Evolutionary conservation across 1,284 basidiomycete genomes (phyloP), one percentile per base, ranked within the genome.

Genomic region (Rhodotorula sp.): DNA sequence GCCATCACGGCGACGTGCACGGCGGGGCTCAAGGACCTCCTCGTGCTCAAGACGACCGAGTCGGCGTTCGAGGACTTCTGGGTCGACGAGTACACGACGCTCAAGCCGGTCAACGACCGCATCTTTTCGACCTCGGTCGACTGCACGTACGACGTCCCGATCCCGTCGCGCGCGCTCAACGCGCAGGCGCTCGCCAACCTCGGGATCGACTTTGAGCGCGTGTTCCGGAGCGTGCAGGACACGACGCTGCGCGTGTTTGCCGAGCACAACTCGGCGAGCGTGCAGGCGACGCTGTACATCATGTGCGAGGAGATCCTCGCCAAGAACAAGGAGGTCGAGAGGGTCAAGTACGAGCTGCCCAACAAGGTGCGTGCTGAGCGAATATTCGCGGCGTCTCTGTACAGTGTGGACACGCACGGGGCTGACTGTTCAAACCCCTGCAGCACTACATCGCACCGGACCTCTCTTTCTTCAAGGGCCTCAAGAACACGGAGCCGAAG

Each of bases 41-140:
- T 95, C 21, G 93, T 97, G 17, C 87, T 97, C 79, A 97, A 98
- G 83, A 89, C 91, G 54, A 25, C 27, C 53, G 53, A 54, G 60
- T 93, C 92, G 0, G 88, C 90, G 0, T 97, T 98, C 80, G 86
- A 90, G 75, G 85, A 86, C 64, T 98, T 95, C 82, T 82, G 90
- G 70, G 85, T 87, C 4, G 94, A 97, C 82, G 91, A 94, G 80
- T 92, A 89, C 83, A 94, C 94, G 45, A 96, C 93, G 1, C 87
- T 97, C 60, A 67, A 59, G 23, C 67, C 90, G 76, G 91, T 93
- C 61, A 81, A 88, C 77, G 93, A 96, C 77, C 87, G 93, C n/a
- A 89, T 95, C 79, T 90, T 96, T 83, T 91, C 90, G 42, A 95
- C 93, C 3, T 87, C 90, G 14, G 84, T 96, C 68, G 90, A 92